These are phyloP conservation scores for Achlya hypogyna DNA, from an alignment of 352 stramenopile genomes.

Conservation along the genomic window DNA sequence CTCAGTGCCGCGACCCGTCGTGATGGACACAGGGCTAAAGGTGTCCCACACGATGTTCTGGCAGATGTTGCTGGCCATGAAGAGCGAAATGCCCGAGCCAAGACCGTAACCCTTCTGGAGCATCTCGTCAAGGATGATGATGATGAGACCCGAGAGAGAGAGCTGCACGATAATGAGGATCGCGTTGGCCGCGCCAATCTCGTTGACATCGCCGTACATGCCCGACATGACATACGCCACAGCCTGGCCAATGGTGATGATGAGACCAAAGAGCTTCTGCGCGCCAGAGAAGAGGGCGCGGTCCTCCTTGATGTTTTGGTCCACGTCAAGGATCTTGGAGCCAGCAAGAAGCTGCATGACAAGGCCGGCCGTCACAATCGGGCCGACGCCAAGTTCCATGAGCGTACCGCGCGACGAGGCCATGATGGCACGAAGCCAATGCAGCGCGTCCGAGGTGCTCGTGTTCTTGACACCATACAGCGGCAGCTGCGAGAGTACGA, in stretches of 20 bases:
- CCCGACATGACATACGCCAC: slow-evolving; percentile 98
- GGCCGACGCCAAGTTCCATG: slow-evolving; percentile 98
- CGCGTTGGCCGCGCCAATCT: slow-evolving; percentile 97
- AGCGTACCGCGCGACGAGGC: slow-evolving; percentile 97
- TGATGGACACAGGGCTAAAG: slow-evolving; percentile 99
- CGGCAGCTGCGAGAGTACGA: slow-evolving; percentile 99
- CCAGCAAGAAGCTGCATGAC: slow-evolving; percentile 99
- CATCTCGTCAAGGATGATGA: slow-evolving; percentile 99
- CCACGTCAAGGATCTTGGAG: slow-evolving; percentile 98
- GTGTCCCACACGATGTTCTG: slow-evolving; percentile 99
- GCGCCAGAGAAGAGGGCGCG: slow-evolving; percentile 94
- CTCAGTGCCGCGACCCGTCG: slow-evolving; percentile 97
- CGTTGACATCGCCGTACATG: slow-evolving; percentile 98
- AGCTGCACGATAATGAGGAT: slow-evolving; percentile 99
- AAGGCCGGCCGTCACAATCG: slow-evolving; percentile 98
- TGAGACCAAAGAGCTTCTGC: slow-evolving; percentile 99
- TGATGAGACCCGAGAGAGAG: slow-evolving; percentile 96
- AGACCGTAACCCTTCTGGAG: slow-evolving; percentile 99
- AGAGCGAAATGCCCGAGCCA: slow-evolving; percentile 97
- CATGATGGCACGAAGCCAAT: slow-evolving; percentile 99
- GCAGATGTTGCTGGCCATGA: slow-evolving; percentile 99
- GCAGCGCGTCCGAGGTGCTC: slow-evolving; percentile 98
- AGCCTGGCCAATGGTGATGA: slow-evolving; percentile 98
- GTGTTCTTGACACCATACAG: slow-evolving; percentile 98
- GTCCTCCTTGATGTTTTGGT: slow-evolving; percentile 99